These are phyloP conservation scores for Beta corolliflora DNA, from an alignment of 179 eudicot species.

Conservation along the genomic window DNA sequence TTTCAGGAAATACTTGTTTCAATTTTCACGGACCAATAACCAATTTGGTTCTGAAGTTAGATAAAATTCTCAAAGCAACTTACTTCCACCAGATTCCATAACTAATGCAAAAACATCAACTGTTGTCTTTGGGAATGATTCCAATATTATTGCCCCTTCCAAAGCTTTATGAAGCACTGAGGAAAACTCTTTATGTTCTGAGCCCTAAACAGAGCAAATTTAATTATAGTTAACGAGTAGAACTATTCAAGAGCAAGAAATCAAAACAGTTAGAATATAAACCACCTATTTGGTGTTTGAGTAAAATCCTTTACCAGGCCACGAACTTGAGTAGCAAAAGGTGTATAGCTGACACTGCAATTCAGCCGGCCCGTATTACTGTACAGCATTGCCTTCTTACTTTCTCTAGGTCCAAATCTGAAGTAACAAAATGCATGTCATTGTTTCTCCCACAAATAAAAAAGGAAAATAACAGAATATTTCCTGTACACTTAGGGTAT, in stretches of 20 bases:
- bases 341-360: slow-evolving; percentile 87
- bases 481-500: background rate
- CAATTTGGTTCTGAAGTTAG: too few species aligned
- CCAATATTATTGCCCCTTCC: slow-evolving; percentile 89
- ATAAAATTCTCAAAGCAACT: slow-evolving; percentile 24
- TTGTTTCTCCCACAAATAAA: background rate
- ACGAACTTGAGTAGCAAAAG: slow-evolving; percentile 73
- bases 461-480: background rate
- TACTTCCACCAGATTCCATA: slow-evolving; percentile 96
- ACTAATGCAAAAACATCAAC: slow-evolving; percentile 96
- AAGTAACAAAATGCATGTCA: slow-evolving; percentile 17
- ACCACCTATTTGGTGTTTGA: background rate
- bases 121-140: slow-evolving; percentile 92
- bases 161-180: slow-evolving; percentile 85
- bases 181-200: slow-evolving; percentile 74
- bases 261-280: background rate
- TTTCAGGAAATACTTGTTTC: background rate
- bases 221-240: background rate
- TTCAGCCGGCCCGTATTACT: slow-evolving; percentile 81
- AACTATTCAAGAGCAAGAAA: background rate
- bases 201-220: slow-evolving; percentile 43
- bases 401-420: slow-evolving; percentile 97
- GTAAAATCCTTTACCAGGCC: slow-evolving; percentile 57
- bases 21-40: too few species aligned
- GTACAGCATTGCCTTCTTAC: slow-evolving; percentile 95